Conservation (phyloP, 2,329 filamentous ascomycete species). For the Exophiala phaeomuriformis region DNA sequence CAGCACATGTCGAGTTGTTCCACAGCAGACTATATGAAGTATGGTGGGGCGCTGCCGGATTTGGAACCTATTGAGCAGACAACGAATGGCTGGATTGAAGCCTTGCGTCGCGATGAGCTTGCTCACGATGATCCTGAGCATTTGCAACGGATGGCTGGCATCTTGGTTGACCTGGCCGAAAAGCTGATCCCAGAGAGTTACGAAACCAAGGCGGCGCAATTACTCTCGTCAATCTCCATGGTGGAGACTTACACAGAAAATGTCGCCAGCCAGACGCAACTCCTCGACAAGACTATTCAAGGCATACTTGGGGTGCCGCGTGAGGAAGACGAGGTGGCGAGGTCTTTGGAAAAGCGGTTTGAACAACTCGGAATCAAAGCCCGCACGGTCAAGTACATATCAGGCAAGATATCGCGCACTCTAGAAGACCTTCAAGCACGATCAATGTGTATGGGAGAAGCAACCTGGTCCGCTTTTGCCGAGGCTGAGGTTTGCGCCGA, state of each 20-base stretch:
- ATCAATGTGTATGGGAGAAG: constrained; percentile 63
- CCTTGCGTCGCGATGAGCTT: constrained; percentile 72
- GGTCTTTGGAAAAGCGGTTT: constrained; percentile 62
- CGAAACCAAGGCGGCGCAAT: constrained; percentile 67
- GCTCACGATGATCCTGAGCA: constrained; percentile 75
- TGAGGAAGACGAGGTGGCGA: constrained; percentile 62
- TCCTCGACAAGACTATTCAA: constrained; percentile 58
- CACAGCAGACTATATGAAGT: constrained; percentile 67
- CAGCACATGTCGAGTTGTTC: constrained; percentile 68
- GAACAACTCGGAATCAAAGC: constrained; percentile 68
- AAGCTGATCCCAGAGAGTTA: constrained; percentile 64
- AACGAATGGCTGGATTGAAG: constrained; percentile 81
- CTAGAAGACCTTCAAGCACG: constrained; percentile 70
- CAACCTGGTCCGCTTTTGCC: constrained; percentile 63
- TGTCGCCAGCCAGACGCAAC: constrained; percentile 59
- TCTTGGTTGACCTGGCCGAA: constrained; percentile 79
- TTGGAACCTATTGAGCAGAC: constrained; percentile 86
- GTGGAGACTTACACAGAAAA: constrained; percentile 79
- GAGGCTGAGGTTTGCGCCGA: constrained; percentile 58
- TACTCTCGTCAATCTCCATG: constrained; percentile 67
- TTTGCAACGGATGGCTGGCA: constrained; percentile 72
- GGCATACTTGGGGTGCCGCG: constrained; percentile 50
- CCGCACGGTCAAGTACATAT: constrained; percentile 74
- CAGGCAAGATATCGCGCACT: constrained; percentile 68
- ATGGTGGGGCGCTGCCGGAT: constrained; percentile 75